phyloP scores from a whole-genome alignment of 1,284 basidiomycete genomes.

The Tylopilus sp. region DNA sequence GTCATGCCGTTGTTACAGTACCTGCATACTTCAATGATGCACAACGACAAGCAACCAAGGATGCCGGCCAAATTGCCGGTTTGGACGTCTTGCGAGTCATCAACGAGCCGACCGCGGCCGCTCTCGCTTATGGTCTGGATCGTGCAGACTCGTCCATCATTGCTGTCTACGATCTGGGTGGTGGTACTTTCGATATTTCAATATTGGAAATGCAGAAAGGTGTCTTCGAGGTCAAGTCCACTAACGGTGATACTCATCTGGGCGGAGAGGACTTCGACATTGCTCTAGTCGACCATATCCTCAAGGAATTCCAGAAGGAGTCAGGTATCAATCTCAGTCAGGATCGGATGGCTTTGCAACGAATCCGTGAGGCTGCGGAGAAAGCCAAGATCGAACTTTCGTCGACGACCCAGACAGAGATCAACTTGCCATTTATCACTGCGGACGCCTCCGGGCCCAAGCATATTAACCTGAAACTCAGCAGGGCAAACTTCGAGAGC shows the following conservation, averaged over 20 bases:
- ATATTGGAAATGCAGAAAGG: constrained; percentile 99
- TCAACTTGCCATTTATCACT: constrained; percentile 97
- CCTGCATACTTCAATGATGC: constrained; percentile 99
- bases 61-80: constrained; percentile 95
- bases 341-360: constrained; percentile 98
- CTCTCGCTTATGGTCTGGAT: constrained; percentile 95
- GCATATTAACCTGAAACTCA: constrained; percentile 92
- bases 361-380: constrained; percentile 97
- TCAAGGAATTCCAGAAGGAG: constrained; percentile 95
- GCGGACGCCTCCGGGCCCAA: constrained; percentile 92
- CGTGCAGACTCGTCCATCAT: constrained; percentile 81
- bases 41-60: constrained; percentile 97
- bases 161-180: constrained; percentile 95
- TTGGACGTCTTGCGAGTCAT: constrained; percentile 97
- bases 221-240: constrained; percentile 99
- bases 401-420: constrained; percentile 89
- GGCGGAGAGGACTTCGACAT: constrained; percentile 99
- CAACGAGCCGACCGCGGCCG: constrained; percentile 98
- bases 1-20: constrained; percentile 87
- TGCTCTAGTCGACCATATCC: constrained; percentile 81
- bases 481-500: constrained; percentile 86
- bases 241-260: constrained; percentile 98
- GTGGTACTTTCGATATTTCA: constrained; percentile 97
- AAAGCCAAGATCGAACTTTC: constrained; percentile 99
- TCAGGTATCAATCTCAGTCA: constrained; percentile 75